Evolutionary conservation across 805 yeast genomes (phyloP), one percentile per base, ranked within the genome.

Genomic region (Kazachstania psychrophila): DNA sequence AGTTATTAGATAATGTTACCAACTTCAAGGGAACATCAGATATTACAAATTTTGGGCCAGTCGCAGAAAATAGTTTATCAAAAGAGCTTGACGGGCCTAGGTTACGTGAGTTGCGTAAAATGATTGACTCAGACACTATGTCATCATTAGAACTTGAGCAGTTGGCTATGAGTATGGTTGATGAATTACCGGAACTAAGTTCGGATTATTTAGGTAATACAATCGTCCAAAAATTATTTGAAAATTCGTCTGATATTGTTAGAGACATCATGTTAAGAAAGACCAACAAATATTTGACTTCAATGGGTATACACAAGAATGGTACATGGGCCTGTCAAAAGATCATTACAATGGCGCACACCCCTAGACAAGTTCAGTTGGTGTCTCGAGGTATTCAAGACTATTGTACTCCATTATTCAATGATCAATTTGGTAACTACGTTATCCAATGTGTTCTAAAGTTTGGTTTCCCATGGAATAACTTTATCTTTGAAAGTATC

Each of bases 261-360:
- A 84, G 85, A 52, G 79, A 83, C 47, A 72, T 80, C 56, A 81
- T 92, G 85, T 69, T 92, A 38, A 75, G 80, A 50, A 74, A 73
- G 45, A 74, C 94, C 28, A 66, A 80, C 4, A 94, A 88, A 19
- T 84, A 71, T 52, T 66, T 92, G 44, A 84, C 96, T 1, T 94
- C 86, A 48, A 80, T 89, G 69, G 92, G 96, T 49, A 79, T 86
- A 38, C 98, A 92, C 64, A 92, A 92, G 54, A 92, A 92, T 58
- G 98, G 98, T 43, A 92, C 98, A 5, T 92, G 98, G 98, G 97
- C 96, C 2, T 94, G 95, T 17, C 98, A 92, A 60, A 92, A 89
- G 60, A 79, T 92, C 60, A 87, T 92, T 48, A 81, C 77, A 46
- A 77, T 78, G 31, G 80, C 86, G 4, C 61, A 69, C 44, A 76